Evolutionary conservation across 257 asterid genomes (phyloP), one percentile per base, ranked within the genome.

Genomic region (Fraxinus pennsylvanica): DNA sequence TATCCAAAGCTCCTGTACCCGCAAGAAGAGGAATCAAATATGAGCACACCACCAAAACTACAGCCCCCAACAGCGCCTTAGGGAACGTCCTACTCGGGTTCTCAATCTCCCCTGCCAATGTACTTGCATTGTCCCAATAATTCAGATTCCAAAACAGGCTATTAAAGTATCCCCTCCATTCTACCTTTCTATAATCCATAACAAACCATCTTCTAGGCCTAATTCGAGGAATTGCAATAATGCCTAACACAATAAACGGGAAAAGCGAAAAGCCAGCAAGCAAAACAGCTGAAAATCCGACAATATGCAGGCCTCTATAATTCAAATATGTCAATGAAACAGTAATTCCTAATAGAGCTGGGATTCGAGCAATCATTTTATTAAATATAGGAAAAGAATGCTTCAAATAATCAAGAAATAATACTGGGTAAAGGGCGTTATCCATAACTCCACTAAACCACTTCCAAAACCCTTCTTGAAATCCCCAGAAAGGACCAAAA

Each of bases 391-490:
- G 97, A 61, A 91, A 78, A 0, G 97, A 91, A 76, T 86, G 97
- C 79, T 94, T 92, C 74, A 94, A 81, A 88, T 94, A 94, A 84
- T 94, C 98, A 27, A 94, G 94, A 73, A 94, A 94, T 13, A 94
- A 74, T 8, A 94, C 97, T 1, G 98, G 98, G 81, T 94, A 94
- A 5, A 94, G 95, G 47, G 98, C 95, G 63, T 92, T 94, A 75
- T 94, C 98, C 98, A 92, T 91, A 19, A 92, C 96, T 57, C 98
- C 98, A 74, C 98, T 94, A 69, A 90, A 79, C 98, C 98, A 94
- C 87, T 92, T 94, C 98, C 97, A 92, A 33, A 92, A 88, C 47
- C 98, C 98, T 75, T 89, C 91, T 76, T 94, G 94, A 21, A 92
- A 94, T 2, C 96, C 97, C 96, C 96, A 89, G 68, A 92, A 94